Base-by-base conservation (phyloP, 2,329 filamentous ascomycete genomes). In the Harringtonia aguacate region DNA sequence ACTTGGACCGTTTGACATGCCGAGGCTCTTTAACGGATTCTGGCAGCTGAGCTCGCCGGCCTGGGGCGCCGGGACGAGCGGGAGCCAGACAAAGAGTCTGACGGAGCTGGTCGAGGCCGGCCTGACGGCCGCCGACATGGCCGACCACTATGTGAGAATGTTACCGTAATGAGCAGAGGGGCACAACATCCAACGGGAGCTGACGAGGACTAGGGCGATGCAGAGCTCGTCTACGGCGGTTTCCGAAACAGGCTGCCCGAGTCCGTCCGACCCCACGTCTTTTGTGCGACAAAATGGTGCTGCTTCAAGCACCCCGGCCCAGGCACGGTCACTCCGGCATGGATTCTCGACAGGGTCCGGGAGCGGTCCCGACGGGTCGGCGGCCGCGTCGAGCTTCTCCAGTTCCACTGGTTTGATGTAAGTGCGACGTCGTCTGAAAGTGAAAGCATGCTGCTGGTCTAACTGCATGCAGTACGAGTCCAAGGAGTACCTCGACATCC, bases 391-490 rank as follows among this genome's bases (percentile, higher is more conserved):
- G 59, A 62, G 17, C 48, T 63, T 27, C 45, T 63, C 14, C 59
- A 62, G 47, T 61, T 63, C 46, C 60, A 63, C 36, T 63, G 60
- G 60, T 51, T 59, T 20, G 51, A 60, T 51, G 59, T 62, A 49
- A 47, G 59, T 53, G 12, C 17, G 14, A 13, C 13, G 8, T 33
- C 8, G 15, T 3, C 17, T 4, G 8, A 15, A 10, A 13, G 27
- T 13, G 27, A 9, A 4, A 8, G 14, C 3, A 14, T 7, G 14
- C 27, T 24, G 3, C 29, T 27, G 6, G 10, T 10, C 4, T n/a
- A n/a, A n/a, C n/a, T n/a, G n/a, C n/a, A 13, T n/a, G 7, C 33
- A 64, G 61, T 65, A 63, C 44, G 47, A 48, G 8, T 51, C 49
- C 7, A 59, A 58, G 41, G 56, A 57, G 22, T 64, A 62, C 38